These are phyloP conservation scores for Penicillium sp. DNA, from an alignment of 2,329 filamentous ascomycete genomes.

Conservation along the genomic window DNA sequence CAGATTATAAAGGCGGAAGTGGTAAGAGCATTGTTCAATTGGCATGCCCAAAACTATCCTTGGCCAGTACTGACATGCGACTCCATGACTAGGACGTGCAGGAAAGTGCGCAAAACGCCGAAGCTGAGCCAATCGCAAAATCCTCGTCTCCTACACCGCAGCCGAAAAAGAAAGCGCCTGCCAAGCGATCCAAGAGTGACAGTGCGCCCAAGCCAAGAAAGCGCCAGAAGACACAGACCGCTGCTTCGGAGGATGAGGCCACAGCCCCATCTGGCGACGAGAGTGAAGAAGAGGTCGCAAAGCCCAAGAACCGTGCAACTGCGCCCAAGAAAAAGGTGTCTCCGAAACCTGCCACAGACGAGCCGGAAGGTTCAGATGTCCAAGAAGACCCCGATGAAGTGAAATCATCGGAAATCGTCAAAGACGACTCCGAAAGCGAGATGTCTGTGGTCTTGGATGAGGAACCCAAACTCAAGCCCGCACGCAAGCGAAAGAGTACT, in stretches of 20 bases:
- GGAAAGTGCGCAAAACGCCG: constrained; percentile 23
- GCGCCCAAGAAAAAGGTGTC: constrained; percentile 9
- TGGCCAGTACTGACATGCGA: constrained; percentile 5
- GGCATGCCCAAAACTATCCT: not conserved
- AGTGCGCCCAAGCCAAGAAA: constrained; percentile 30
- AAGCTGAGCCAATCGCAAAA: constrained; percentile 9
- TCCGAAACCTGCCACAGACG: constrained; percentile 4
- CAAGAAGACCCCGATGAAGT: constrained; percentile 13
- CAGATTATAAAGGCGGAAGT: constrained; percentile 55
- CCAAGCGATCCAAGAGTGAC: constrained; percentile 31
- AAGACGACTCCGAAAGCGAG: constrained; percentile 59
- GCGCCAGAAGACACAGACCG: constrained; percentile 33
- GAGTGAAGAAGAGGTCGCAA: constrained; percentile 24
- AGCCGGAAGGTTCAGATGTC: constrained; percentile 14
- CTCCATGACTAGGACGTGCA: constrained; percentile 30
- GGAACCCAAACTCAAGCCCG: constrained; percentile 60
- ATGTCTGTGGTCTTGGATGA: constrained; percentile 79
- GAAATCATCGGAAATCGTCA: constrained; percentile 39
- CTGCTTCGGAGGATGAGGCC: constrained; percentile 25
- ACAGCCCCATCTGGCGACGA: constrained; percentile 15
- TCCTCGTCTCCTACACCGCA: constrained; percentile 16
- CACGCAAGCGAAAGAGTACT: constrained; percentile 50
- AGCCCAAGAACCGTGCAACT: constrained; percentile 19
- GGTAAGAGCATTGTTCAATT: constrained; percentile 33
- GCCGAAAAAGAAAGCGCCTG: constrained; percentile 19